Base-by-base conservation (phyloP, 2,329 filamentous ascomycete species). In the Exophiala bonariae region DNA sequence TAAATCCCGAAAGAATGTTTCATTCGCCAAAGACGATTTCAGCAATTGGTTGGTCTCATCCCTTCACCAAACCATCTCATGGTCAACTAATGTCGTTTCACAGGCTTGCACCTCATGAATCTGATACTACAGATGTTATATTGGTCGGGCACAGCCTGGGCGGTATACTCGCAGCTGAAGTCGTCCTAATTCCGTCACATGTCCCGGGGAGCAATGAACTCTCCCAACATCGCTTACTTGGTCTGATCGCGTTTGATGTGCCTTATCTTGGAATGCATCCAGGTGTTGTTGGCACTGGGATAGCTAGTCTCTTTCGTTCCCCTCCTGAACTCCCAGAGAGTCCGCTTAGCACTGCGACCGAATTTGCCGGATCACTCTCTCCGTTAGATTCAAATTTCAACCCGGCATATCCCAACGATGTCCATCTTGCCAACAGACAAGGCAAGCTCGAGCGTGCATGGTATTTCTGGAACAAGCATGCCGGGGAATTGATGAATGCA, bases 71-170 rank as follows among this genome's bases (percentile, higher is more conserved):
- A 14, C 11, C 34, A 36, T 34, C 11, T 14, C 23, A 7, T 19
- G 8, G 23, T 40, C 45, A 26, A 52, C 26, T n/a, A n/a, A n/a
- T n/a, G n/a, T n/a, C n/a, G 9, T 19, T 20, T 38, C 26, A 18
- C 49, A 82, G 79, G 89, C 73, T 95, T 22, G 74, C 79, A 48
- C 89, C 89, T 5, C 88, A 95, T 59, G 86, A 92, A 65, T 80
- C 80, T 20, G 70, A 77, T 3, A 79, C 74, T 16, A 90, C 89
- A 1, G 91, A 96, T 70, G 77, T 95, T 2, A 76, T 96, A 16
- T 75, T 96, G 3, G 73, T 95, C 2, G 90, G 91, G 1, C 91
- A 96, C 66, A 95, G 88, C 33, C 92, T 96, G 82, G 91, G 91
- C 13, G 91, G 91, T 1, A 75, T 96, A 18, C 67, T 96, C 19